A percentile compares a stretch with the other conserved stretches of the same genome.
phyloP scores from a whole-genome alignment of 805 yeast species.

The Candida easanensis region DNA sequence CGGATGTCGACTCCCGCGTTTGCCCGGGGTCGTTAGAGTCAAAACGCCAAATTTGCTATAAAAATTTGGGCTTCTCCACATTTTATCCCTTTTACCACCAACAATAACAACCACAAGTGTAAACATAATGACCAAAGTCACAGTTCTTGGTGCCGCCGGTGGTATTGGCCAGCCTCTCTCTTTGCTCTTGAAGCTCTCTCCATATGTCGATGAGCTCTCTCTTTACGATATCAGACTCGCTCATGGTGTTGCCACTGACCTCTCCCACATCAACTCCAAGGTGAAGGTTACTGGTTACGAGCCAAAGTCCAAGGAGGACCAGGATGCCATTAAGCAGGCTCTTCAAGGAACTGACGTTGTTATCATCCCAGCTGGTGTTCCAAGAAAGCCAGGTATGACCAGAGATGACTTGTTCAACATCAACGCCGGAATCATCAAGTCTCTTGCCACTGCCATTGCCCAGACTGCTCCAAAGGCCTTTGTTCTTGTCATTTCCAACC shows the following conservation, averaged over 20 bases:
- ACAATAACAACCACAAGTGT: background rate
- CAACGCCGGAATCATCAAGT: conserved; percentile 77
- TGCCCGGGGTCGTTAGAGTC: conserved; percentile 1
- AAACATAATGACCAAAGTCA: conserved; percentile 50
- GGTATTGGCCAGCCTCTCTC: conserved; percentile 95
- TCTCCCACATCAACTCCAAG: conserved; percentile 76
- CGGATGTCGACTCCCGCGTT: conserved; percentile 2
- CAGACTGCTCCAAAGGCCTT: conserved; percentile 68
- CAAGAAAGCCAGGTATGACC: conserved; percentile 94
- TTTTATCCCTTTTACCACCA: background rate
- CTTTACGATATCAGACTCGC: conserved; percentile 82
- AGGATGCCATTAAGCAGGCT: conserved; percentile 39
- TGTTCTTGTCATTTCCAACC: conserved; percentile 83
- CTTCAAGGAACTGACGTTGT: conserved; percentile 45
- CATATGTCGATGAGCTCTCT: conserved; percentile 57
- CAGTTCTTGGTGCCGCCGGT: conserved; percentile 90
- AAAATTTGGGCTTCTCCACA: background rate
- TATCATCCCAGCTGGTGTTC: conserved; percentile 78
- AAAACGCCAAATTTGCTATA: background rate
- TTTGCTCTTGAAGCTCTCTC: conserved; percentile 69
- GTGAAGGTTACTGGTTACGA: conserved; percentile 57
- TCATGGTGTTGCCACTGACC: conserved; percentile 86
- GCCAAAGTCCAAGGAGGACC: conserved; percentile 44
- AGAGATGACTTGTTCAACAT: conserved; percentile 85
- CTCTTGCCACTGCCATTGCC: conserved; percentile 74